Conservation (phyloP, 208 protist species). For the Leishmania amazonensis region DNA sequence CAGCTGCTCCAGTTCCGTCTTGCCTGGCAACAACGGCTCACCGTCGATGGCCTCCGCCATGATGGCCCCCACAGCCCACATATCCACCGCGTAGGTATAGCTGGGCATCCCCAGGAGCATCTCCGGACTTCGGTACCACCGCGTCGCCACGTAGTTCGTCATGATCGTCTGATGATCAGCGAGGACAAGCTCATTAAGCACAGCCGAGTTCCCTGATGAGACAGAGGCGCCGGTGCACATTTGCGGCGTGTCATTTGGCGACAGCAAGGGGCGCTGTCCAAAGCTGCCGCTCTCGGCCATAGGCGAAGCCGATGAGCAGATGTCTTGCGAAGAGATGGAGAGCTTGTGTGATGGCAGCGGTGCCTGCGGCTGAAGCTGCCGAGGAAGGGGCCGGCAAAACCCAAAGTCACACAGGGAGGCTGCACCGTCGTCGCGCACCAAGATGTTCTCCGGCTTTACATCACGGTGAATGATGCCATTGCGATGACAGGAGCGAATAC, state of each 20-base stretch:
- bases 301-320: background rate
- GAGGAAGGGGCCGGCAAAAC: constrained; percentile 66
- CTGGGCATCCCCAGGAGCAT: constrained; percentile 85
- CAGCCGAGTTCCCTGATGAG: constrained; percentile 8
- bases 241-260: background rate
- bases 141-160: constrained; percentile 93
- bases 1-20: constrained; percentile 88
- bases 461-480: constrained; percentile 93
- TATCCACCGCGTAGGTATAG: constrained; percentile 85
- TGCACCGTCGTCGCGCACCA: constrained; percentile 62
- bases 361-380: constrained; percentile 3
- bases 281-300: background rate
- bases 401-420: constrained; percentile 92
- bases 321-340: background rate
- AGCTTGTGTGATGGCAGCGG: background rate
- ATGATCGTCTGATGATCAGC: constrained; percentile 45
- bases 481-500: constrained; percentile 90
- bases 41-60: constrained; percentile 89
- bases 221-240: background rate
- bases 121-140: constrained; percentile 94
- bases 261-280: background rate
- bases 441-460: constrained; percentile 93
- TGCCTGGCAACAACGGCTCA: constrained; percentile 84
- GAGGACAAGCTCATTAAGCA: constrained; percentile 47
- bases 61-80: constrained; percentile 92